phyloP scores from a whole-genome alignment of 1,139 yeast species.

The Geotrichum phurueaensis region DNA sequence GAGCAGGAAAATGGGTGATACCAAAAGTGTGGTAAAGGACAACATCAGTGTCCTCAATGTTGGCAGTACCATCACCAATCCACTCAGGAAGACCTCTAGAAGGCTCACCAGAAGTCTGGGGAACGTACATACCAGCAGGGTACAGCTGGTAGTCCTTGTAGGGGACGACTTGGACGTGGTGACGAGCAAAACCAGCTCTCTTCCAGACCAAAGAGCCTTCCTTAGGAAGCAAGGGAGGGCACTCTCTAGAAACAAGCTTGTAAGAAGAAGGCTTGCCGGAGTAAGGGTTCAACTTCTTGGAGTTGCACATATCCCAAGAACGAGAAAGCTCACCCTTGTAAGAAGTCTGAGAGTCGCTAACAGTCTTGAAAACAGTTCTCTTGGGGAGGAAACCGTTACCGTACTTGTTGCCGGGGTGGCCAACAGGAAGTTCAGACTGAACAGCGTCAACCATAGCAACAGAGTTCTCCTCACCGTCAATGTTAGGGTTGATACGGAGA shows the following conservation, averaged over 20 bases:
- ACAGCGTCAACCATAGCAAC: conserved; percentile 64
- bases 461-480: conserved; percentile 74
- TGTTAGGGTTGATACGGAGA: conserved; percentile 72
- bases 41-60: conserved; percentile 62
- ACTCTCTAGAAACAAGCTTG: conserved; percentile 71
- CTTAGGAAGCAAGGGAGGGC: conserved; percentile 67
- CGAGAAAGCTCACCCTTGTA: conserved; percentile 58
- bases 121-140: conserved; percentile 76
- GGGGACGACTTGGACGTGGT: conserved; percentile 63
- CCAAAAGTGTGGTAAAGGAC: conserved; percentile 77
- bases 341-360: conserved; percentile 59
- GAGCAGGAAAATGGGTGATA: conserved; percentile 79
- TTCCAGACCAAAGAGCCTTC: conserved; percentile 69
- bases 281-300: conserved; percentile 56
- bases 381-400: conserved; percentile 68
- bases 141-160: conserved; percentile 57
- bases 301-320: conserved; percentile 77
- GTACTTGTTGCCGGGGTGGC: conserved; percentile 61
- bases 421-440: conserved; percentile 54
- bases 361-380: conserved; percentile 60
- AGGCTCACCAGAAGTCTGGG: conserved; percentile 76
- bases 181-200: conserved; percentile 77
- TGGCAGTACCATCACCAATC: conserved; percentile 62
- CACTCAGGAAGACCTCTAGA: conserved; percentile 63
- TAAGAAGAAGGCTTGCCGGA: conserved; percentile 72